phyloP scores from a whole-genome alignment of 768 basidiomycete species.

The Dentipellis fragilis region DNA sequence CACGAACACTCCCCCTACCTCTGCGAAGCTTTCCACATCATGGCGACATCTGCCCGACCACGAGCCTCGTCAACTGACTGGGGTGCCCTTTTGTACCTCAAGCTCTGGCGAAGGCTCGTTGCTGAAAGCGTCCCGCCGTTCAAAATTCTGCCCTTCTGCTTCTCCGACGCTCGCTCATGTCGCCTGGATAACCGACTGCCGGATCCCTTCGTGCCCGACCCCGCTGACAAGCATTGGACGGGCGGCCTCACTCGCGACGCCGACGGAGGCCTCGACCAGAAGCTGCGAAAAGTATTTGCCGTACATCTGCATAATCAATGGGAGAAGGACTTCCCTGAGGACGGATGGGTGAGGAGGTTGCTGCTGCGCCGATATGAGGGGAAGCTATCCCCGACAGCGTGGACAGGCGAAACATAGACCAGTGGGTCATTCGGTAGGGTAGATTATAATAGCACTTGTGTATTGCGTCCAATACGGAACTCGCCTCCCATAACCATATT shows the following conservation, averaged over 20 bases:
- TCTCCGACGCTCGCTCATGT: slow-evolving; percentile 85
- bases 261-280: slow-evolving; percentile 53
- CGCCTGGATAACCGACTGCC: slow-evolving; percentile 89
- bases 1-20: slow-evolving; percentile 86
- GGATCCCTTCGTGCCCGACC: slow-evolving; percentile 61
- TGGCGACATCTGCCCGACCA: slow-evolving; percentile 66
- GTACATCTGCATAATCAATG: slow-evolving; percentile 96
- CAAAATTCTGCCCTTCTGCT: slow-evolving; percentile 91
- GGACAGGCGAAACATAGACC: too few relatives aligned
- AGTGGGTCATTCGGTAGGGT: too few relatives aligned
- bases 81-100: slow-evolving; percentile 87
- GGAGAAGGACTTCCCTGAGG: slow-evolving; percentile 74
- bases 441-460: too few relatives aligned
- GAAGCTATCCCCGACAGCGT: slow-evolving; percentile 10
- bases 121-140: slow-evolving; percentile 69
- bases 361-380: slow-evolving; percentile 56
- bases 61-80: slow-evolving; percentile 80
- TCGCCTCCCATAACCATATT: too few relatives aligned
- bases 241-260: slow-evolving; percentile 50
- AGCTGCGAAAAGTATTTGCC: slow-evolving; percentile 65
- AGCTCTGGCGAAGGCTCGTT: slow-evolving; percentile 81
- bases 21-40: slow-evolving; percentile 83
- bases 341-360: slow-evolving; percentile 82
- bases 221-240: slow-evolving; percentile 51
- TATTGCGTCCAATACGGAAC: too few relatives aligned